Base-by-base conservation (phyloP, 1,284 basidiomycete genomes). In the Fomitopsis betulina region DNA sequence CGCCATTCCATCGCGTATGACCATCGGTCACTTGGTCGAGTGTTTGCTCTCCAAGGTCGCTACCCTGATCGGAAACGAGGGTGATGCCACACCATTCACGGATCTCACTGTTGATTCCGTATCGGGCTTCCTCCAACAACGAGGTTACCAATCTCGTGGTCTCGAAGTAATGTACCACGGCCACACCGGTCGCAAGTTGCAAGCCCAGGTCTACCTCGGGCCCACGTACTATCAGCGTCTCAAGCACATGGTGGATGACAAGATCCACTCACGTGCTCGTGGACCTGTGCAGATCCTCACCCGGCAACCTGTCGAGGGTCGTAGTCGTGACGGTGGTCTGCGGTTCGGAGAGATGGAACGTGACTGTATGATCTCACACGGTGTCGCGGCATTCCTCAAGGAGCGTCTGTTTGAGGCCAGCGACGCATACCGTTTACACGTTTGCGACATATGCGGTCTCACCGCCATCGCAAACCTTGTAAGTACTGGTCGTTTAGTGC, bases 281-380 rank as follows among this genome's bases (percentile, higher is more conserved):
- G 97, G 97, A 17, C 97, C 97, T 5, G 93, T 99, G 9, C 97
- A 99, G 75, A 99, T 99, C 68, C 76, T 99, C 68, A 99, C 96
- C 21, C 82, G 97, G 53, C 97, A 99, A 73, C 97, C 96, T 5
- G 97, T 99, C n/a, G 97, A 99, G 73, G 97, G 97, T 86, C 86
- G 97, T 76, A 94, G 90, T 83, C 87, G 97, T 75, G 97, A 98
- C 70, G 97, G 97, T 82, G 97, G 97, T 74, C 77, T 99, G 65
- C 94, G 97, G 68, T 99, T 99, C 83, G 97, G 96, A 81, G 97
- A 99, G 83, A 99, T 99, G 97, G 96, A 99, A 73, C 92, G 94
- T 73, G 96, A 98, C 85, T 99, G 96, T 75, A 99, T 99, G 97
- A 98, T 99, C 63, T 97, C 96, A 39, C 97, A 99, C 78, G 97